Base-by-base conservation (phyloP, 352 stramenopile genomes). In the Phytophthora pistaciae region DNA sequence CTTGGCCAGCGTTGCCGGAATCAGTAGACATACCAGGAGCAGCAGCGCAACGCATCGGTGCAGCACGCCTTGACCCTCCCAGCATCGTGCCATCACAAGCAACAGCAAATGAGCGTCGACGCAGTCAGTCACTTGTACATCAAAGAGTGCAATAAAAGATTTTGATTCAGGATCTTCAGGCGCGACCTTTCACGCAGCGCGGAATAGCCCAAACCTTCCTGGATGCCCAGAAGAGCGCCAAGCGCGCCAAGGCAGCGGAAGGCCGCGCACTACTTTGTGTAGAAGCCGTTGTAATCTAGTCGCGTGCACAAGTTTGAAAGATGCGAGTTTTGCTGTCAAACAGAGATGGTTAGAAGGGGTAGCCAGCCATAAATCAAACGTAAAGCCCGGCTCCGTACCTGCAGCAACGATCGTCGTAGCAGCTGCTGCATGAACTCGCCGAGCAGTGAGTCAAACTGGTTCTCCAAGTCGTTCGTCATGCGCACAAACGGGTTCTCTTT, bases 371-470 rank as follows among this genome's bases (percentile, higher is more conserved):
- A 3, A 42, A 16, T 10, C 6, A 18, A 18, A 18, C 1, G 46
- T 11, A 53, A 53, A 29, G 46, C 46, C 16, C 20, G 46, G 20
- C 46, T 56, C n/a, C 60, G 21, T 72, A 97, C 90, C 87, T 97
- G 87, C 14, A 96, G 62, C 20, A 90, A 77, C 14, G 90, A 97
- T 10, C 89, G 83, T n/a, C 81, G 84, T 33, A 95, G 66, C 52
- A 98, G 68, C 77, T 97, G 83, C 64, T 93, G 84, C 90, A 98
- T 96, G 49, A 98, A 97, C 44, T 97, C 85, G 8, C 74, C 75
- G 20, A 98, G 78, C 20, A 97, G 76, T 27, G 90, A 91, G 64
- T 97, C 88, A 54, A 98, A 97, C 21, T 95, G 88, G 48, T 89
- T 91, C 66, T 96, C 88, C 23, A 96, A 58, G 33, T 96, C 87